phyloP scores from a whole-genome alignment of 805 yeast genomes.

The Candida rishiriensis region DNA sequence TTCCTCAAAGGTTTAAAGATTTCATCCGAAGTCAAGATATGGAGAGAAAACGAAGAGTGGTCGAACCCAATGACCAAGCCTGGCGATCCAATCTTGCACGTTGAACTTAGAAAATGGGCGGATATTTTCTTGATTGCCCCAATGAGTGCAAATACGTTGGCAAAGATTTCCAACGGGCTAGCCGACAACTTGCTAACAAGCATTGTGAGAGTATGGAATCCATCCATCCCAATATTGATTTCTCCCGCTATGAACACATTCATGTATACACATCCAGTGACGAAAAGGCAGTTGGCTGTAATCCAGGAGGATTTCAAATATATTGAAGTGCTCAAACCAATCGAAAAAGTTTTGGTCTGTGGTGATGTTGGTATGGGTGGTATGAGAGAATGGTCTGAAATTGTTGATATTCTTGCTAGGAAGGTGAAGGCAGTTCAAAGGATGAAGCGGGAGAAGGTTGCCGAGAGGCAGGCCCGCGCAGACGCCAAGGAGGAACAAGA shows the following conservation, averaged over 20 bases:
- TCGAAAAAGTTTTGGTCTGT: conserved; percentile 89
- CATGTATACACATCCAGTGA: conserved; percentile 84
- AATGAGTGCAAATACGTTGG: conserved; percentile 84
- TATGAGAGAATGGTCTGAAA: conserved; percentile 96
- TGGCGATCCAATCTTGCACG: conserved; percentile 93
- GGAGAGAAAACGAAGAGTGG: conserved; percentile 98
- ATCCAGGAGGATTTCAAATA: conserved; percentile 90
- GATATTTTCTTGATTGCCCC: conserved; percentile 90
- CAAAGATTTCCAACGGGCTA: conserved; percentile 84
- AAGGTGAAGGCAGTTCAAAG: conserved; percentile 62
- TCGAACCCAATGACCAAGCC: conserved; percentile 51
- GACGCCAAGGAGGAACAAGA: conserved; percentile 49
- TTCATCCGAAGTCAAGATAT: conserved; percentile 68
- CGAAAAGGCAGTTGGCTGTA: conserved; percentile 73
- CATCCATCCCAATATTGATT: conserved; percentile 77
- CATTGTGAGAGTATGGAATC: conserved; percentile 94
- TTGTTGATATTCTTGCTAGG: conserved; percentile 78
- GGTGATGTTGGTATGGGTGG: conserved; percentile 99
- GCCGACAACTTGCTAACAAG: conserved; percentile 90
- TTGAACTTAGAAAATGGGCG: conserved; percentile 95
- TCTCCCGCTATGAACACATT: conserved; percentile 97
- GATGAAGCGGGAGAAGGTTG: conserved; percentile 43
- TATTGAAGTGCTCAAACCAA: conserved; percentile 90
- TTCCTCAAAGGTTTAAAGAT: conserved; percentile 56
- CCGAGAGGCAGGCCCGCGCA: conserved; percentile 27